Base-by-base conservation (phyloP, 768 basidiomycete species). In the Pleurotus pulmonarius region DNA sequence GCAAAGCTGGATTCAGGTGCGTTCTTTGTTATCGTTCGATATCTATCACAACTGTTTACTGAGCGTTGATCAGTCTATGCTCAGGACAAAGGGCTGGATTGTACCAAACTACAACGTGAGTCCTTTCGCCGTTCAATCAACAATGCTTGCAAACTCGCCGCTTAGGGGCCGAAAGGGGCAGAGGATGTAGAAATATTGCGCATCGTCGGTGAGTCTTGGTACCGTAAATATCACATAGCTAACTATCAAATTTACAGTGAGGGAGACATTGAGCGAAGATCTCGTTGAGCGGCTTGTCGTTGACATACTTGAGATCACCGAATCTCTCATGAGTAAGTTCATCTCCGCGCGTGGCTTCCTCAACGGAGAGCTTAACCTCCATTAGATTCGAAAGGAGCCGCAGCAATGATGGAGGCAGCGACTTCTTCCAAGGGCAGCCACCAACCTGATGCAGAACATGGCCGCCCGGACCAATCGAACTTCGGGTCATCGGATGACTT, bases 81-180 rank as follows among this genome's bases (percentile, higher is more conserved):
- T 83, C 24, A 70, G 77, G 46, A 70, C 69, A 7, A 82, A 81
- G 60, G 80, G 82, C 2, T 85, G 83, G 83, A 84, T 85, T 54
- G 80, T 83, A 1, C 82, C 83, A 8, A 83, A 84, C 64, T 85
- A 85, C 61, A 71, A 73, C 41, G 76, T 73, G 56, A n/a, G 65
- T 37, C 29, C 13, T 16, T 41, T n/a, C 8, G 18, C 39, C 12
- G 22, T 25, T 18, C 12, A 9, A 8, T 7, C 48, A 7, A 34
- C n/a, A 18, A 26, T 49, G 3, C 18, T 9, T 29, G 18, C 26
- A 1, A 48, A 20, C 47, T 48, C 9, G 55, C 3, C 3, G 4
- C 13, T 22, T 29, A 76, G 75, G 77, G 82, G 24, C 82, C 85
- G 0, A 72, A 75, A 24, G 76, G 75, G 43, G 77, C 74, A 52